Evolutionary conservation across 176 grass and related monocot genomes (phyloP), one percentile per base, ranked within the genome.

Genomic region (Phoenix roebelenii): DNA sequence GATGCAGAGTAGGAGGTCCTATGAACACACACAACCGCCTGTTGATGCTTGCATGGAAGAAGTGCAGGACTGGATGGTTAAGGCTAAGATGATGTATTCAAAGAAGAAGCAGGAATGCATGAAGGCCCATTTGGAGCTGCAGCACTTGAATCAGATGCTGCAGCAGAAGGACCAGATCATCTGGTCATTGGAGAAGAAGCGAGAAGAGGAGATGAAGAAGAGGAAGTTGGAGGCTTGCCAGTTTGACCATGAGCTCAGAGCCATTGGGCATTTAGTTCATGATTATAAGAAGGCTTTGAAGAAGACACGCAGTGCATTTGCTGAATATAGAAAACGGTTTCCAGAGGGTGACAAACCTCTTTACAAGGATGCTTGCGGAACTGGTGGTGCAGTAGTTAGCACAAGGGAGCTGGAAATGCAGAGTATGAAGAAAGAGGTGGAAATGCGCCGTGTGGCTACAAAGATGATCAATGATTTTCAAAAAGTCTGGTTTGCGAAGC

Each of bases 161-260:
- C 82, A 90, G 60, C 52, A 85, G 60, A 90, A 90, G 72, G 87
- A 85, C 1, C 18, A 61, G 44, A 7, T 80, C 57, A 80, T 90
- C 53, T 76, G 77, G 18, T 77, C 87, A 3, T 57, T 90, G 44
- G 81, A 82, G 57, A 71, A 71, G 53, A 66, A 59, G 57, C 76
- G 72, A 52, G 61, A 71, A 67, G 87, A 85, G 59, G 82, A 85
- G 65, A 56, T 77, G 12, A 77, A 85, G 60, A 85, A 77, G 61
- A 77, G 63, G 73, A 82, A 85, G 69, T 15, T 71, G 12, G 73
- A 90, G 50, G 60, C 79, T 82, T 79, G 76, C 62, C 76, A 65
- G 5, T 90, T 85, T 16, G 82, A 90, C 65, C 65, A 82, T 77
- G 87, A 90, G 68, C 61, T 90, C 56, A 90, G 76, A 77, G 72